These are phyloP conservation scores for Aleurites moluccanus DNA, from an alignment of 441 rosid genomes.

Conservation along the genomic window DNA sequence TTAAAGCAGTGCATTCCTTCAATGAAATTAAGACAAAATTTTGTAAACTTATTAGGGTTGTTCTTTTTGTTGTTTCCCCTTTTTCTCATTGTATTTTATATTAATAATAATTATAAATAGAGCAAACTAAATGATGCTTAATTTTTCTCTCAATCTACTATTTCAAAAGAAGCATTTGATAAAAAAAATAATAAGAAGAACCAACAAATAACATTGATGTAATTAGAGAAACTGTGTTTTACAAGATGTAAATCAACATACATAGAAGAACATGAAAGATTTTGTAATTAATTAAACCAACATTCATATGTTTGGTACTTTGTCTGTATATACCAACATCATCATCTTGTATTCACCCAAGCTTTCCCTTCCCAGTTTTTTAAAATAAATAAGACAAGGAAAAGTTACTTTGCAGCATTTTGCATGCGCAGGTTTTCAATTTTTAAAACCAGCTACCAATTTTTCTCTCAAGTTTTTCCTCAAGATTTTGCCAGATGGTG, in stretches of 20 bases:
- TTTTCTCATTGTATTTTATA: too few relatives aligned
- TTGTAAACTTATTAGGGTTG: too few relatives aligned
- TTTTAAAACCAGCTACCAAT: conserved; percentile 27
- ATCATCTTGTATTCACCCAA: not conserved
- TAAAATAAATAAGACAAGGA: not conserved
- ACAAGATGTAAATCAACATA: not conserved
- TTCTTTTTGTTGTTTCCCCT: too few relatives aligned
- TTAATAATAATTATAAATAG: too few relatives aligned
- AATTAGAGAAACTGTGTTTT: not conserved
- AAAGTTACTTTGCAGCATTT: not conserved
- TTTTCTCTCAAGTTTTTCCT: conserved; percentile 50
- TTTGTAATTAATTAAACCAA: not conserved
- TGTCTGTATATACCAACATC: too few relatives aligned
- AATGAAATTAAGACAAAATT: too few relatives aligned
- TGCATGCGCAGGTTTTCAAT: not conserved
- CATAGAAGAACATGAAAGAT: not conserved
- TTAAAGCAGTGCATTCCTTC: too few relatives aligned
- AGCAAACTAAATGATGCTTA: not conserved
- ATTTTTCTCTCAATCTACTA: not conserved
- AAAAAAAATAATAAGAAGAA: not conserved
- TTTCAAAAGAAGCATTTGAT: not conserved
- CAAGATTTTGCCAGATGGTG: conserved; percentile 66
- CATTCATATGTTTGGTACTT: too few relatives aligned
- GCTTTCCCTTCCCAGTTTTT: not conserved
- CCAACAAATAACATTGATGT: not conserved